Evolutionary conservation across 768 basidiomycete species (phyloP), one percentile per base, ranked within the genome.

Genomic region (Leccinum boreale): DNA sequence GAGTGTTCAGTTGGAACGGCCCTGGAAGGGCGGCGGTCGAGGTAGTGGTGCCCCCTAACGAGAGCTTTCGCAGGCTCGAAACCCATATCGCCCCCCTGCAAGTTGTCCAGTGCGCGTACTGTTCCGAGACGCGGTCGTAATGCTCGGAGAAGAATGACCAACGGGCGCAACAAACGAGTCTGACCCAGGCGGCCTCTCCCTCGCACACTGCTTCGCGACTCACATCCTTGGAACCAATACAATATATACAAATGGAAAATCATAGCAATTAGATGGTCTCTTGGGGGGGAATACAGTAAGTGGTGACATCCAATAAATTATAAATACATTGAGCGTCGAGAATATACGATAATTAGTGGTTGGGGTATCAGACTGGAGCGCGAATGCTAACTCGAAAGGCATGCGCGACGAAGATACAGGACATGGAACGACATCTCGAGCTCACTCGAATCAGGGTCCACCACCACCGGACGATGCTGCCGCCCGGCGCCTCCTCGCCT

Each of bases 381-480:
- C 17, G 39, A n/a, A 39, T 39, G 39, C 39, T 21, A 46, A 46
- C 45, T 14, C 21, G 45, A 46, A 23, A 23, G n/a, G 19, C 11
- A 46, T 46, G n/a, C 21, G 19, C 9, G 45, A 46, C 21, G 12
- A 46, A 46, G n/a, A 45, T 0, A 29, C 17, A 15, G 12, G 29
- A 54, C 21, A 24, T 15, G 2, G 23, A 35, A 24, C 8, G 4
- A 23, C 15, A 36, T 28, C 36, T 19, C 17, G 5, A 46, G 45
- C 19, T 33, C 21, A 39, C 23, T 47, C 21, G 28, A 8, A 28
- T 62, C n/a, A 67, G 9, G 63, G 66, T 31, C 29, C 29, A 10
- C 66, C 63, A 10, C 66, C 63, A 15, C 66, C 63, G 0, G 58
- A 53, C 15, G 49, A 57, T 11, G 52, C 66, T 17, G 55, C 60